These are phyloP conservation scores for Lactifluus subvellereus DNA, from an alignment of 768 basidiomycete genomes.

Conservation along the genomic window DNA sequence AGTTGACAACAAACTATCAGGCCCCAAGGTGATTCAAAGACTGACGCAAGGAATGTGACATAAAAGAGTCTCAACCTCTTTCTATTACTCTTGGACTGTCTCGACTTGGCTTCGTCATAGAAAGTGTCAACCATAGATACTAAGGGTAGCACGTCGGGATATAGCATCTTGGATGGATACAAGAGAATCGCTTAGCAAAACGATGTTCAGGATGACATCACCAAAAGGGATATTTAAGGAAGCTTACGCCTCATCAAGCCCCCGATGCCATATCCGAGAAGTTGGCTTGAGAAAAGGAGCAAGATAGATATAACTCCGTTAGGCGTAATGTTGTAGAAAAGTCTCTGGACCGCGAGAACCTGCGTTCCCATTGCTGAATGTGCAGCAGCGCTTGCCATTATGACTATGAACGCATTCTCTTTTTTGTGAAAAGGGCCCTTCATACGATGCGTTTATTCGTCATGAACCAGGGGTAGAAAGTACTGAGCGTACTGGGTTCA, in stretches of 20 bases:
- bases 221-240: background rate
- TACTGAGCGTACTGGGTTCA: conserved; percentile 42
- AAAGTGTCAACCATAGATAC: conserved; percentile 46
- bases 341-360: conserved; percentile 45
- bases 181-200: conserved; percentile 38
- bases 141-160: conserved; percentile 41
- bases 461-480: background rate
- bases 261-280: conserved; percentile 50
- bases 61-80: conserved; percentile 47
- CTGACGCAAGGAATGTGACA: conserved; percentile 37
- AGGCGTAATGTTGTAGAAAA: conserved; percentile 44
- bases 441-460: conserved; percentile 5
- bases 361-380: conserved; percentile 50
- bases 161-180: conserved; percentile 51
- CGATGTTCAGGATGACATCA: background rate
- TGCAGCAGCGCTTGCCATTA: conserved; percentile 52
- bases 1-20: background rate
- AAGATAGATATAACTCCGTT: conserved; percentile 43
- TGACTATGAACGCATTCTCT: conserved; percentile 52
- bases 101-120: conserved; percentile 37
- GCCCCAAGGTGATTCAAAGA: background rate
- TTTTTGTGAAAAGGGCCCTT: conserved; percentile 56
- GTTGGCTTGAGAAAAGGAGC: conserved; percentile 33
- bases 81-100: conserved; percentile 24
- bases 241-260: conserved; percentile 45